Base-by-base conservation (phyloP, 1,284 basidiomycete species). In the Ceratobasidium papillatum region DNA sequence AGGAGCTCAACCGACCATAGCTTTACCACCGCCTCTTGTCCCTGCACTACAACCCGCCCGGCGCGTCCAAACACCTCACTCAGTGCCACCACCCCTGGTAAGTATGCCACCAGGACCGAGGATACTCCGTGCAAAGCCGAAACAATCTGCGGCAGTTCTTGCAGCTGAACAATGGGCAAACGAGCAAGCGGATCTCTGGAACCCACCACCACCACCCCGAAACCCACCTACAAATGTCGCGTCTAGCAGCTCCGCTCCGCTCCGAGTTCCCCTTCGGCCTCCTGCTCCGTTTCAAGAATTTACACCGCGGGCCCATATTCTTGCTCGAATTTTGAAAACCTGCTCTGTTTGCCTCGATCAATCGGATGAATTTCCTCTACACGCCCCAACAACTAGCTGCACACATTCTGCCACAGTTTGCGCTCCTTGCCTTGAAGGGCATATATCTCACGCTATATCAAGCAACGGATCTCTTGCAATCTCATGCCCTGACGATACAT, bases 381-480 rank as follows among this genome's bases (percentile, higher is more conserved):
- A 27, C 17, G 17, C 27, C 8, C 64, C 64, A 27, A 54, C 64
- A n/a, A 25, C 51, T 19, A 12, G 64, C n/a, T 66, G 64, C 47
- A 38, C 47, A 36, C 64, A 66, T 30, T 25, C 47, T n/a, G 11
- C 34, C 11, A 66, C 49, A 2, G 51, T 66, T n/a, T 66, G 64
- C 19, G 64, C 49, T 1, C 49, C 32, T 51, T 66, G 64, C 27
- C 49, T 66, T 2, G 64, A 66, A 30, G 3, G 54, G 25, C 64
- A 66, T 11, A 54, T 66, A 34, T 66, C 64, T 54, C 49, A 66
- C 54, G 64, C 64, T 22, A 34, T 66, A 25, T n/a, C 41, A 14
- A 38, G 12, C 11, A 32, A 19, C 19, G 64, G 64, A 12, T 66
- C 34, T 38, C 51, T 47, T 14, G n/a, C 64, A 0, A 52, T 66